Conservation (phyloP, 208 protist species). For the Leishmania aethiopica region DNA sequence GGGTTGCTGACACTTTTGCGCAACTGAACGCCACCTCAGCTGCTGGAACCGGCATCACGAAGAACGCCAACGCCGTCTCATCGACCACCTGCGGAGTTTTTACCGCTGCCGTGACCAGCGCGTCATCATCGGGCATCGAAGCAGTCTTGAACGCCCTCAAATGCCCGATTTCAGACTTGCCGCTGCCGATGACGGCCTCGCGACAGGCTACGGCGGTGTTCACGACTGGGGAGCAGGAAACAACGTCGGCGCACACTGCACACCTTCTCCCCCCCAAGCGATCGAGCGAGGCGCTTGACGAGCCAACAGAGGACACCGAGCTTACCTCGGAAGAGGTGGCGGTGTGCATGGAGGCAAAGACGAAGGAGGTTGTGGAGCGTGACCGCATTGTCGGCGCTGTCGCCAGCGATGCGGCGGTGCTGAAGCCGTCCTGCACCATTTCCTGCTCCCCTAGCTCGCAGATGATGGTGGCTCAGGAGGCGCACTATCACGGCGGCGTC, state of each 20-base stretch:
- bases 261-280: not conserved
- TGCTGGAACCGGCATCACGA: not conserved
- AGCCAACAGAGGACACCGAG: not conserved
- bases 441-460: conserved; percentile 26
- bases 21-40: not conserved
- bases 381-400: not conserved
- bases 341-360: not conserved
- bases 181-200: not conserved
- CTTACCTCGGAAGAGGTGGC: not conserved
- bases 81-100: not conserved
- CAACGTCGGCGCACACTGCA: not conserved
- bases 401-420: not conserved
- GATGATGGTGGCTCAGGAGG: conserved; percentile 16
- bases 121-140: not conserved
- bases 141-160: not conserved
- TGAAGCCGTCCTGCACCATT: conserved; percentile 18
- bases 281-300: not conserved
- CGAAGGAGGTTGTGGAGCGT: not conserved
- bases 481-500: not conserved
- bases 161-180: not conserved
- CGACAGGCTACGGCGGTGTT: not conserved
- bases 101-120: not conserved
- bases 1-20: no score
- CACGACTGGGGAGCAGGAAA: not conserved
- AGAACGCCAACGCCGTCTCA: not conserved